Base-by-base conservation (phyloP, 305 asterid species). In the Striga hermonthica region DNA sequence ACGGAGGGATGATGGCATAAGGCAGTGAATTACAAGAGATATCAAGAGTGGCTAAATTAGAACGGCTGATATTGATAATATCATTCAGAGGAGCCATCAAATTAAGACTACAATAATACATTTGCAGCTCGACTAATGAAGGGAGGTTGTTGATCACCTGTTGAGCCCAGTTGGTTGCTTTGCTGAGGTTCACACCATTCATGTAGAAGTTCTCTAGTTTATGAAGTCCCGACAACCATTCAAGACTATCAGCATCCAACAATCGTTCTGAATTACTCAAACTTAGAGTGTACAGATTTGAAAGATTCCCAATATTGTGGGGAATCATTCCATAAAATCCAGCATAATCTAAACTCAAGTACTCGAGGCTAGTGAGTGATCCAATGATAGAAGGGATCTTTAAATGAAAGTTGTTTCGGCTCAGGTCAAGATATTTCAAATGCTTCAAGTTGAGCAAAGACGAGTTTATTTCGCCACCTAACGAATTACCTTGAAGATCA, bases 111-210 rank as follows among this genome's bases (percentile, higher is more conserved):
- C 86, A 78, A 44, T 6, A 0, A 0, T 6, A 1, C 6, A 78
- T 63, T 3, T 52, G 50, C 0, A 81, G 65, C 11, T 50, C 65
- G 4, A 52, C 50, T 47, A 78, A 58, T 48, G 73, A 74, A 62
- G 86, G 77, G 47, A 72, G 78, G 43, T 49, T 65, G 60, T 9
- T 61, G 43, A 76, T 45, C 31, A 67, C 67, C 71, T 74, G 57
- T 31, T 22, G 31, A 22, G 58, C 8, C 81, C 79, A 78, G 35
- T 75, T 60, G 2, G 43, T 13, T 0, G 72, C 73, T 47, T 31
- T 62, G 52, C 60, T 74, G 9, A 81, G 69, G 66, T 78, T 35
- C 53, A 74, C 78, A 37, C 3, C 0, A 36, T 61, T 58, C 72
- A 81, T 57, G 54, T 73, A 60, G 62, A 81, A 62, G 16, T 11